Conservation (phyloP, 1,139 yeast species). For the Magnusiomyces paraingens region DNA sequence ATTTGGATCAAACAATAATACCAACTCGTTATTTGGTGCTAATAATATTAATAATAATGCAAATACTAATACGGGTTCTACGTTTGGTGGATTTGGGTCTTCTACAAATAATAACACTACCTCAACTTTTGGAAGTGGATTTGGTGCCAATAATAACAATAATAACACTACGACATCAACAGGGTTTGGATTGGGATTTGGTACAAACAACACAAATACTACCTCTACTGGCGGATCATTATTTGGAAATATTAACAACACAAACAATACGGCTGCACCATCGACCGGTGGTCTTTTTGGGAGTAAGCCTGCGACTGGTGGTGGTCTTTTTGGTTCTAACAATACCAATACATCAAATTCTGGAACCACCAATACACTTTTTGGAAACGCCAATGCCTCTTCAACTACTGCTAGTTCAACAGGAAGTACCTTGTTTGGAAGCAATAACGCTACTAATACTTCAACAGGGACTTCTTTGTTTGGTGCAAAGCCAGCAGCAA, state of each 20-base stretch:
- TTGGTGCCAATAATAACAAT: background rate
- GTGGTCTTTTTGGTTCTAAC: conserved; percentile 15
- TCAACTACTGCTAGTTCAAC: conserved; percentile 3
- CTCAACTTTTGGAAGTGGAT: background rate
- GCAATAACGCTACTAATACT: conserved; percentile 20
- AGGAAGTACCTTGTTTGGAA: conserved; percentile 18
- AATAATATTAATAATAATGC: background rate
- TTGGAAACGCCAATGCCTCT: conserved; percentile 29
- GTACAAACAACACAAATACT: background rate
- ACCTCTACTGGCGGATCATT: conserved; percentile 5
- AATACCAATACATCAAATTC: conserved; percentile 20
- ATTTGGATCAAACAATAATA: conserved; percentile 7
- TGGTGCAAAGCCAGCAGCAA: conserved; percentile 24
- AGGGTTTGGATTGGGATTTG: conserved; percentile 1
- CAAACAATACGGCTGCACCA: background rate
- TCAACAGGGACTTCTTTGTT: conserved; percentile 28
- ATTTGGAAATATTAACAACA: conserved; percentile 9
- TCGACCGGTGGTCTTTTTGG: conserved; percentile 17
- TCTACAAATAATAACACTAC: background rate
- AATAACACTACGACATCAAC: conserved; percentile 5
- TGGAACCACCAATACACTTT: conserved; percentile 30
- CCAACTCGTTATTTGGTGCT: conserved; percentile 32
- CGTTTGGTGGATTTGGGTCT: conserved; percentile 7
- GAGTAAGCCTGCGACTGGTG: conserved; percentile 18
- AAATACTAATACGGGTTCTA: background rate